These are phyloP conservation scores for Macadamia integrifolia DNA, from an alignment of 164 flowering plant species.

Conservation along the genomic window DNA sequence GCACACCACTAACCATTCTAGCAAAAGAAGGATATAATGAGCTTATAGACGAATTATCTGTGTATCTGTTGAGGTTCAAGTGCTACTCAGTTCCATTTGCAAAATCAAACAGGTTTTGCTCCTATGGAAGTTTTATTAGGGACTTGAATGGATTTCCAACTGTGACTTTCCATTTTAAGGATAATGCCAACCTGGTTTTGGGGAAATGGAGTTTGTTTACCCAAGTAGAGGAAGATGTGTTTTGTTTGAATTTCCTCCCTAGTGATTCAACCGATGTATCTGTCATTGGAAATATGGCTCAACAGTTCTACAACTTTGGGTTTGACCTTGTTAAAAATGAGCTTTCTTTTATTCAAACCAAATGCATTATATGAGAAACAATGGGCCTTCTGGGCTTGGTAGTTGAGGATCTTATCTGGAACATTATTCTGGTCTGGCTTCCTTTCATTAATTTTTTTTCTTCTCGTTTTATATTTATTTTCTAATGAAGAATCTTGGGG, in stretches of 20 bases:
- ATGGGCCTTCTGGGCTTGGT: no score
- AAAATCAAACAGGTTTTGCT: slow-evolving; percentile 3
- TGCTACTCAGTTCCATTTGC: no score
- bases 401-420: no score
- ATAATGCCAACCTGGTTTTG: slow-evolving; percentile 9
- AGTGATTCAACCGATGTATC: not conserved
- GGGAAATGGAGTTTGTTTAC: slow-evolving; percentile 10
- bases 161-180: slow-evolving; percentile 17
- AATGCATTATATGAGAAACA: no score
- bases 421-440: no score
- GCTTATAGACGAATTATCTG: not conserved
- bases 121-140: not conserved
- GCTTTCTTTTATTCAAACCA: slow-evolving; percentile 12
- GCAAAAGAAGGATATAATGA: not conserved
- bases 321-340: slow-evolving; percentile 12
- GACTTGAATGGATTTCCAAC: slow-evolving; percentile 17
- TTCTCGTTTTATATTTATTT: no score
- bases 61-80: not conserved
- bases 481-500: no score
- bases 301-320: slow-evolving; percentile 21
- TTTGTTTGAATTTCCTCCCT: slow-evolving; percentile 14
- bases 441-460: no score
- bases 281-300: slow-evolving; percentile 19
- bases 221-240: not conserved
- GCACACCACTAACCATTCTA: slow-evolving; percentile 5